These are phyloP conservation scores for Lipomyces mesembrius DNA, from an alignment of 805 yeast genomes.

Conservation along the genomic window DNA sequence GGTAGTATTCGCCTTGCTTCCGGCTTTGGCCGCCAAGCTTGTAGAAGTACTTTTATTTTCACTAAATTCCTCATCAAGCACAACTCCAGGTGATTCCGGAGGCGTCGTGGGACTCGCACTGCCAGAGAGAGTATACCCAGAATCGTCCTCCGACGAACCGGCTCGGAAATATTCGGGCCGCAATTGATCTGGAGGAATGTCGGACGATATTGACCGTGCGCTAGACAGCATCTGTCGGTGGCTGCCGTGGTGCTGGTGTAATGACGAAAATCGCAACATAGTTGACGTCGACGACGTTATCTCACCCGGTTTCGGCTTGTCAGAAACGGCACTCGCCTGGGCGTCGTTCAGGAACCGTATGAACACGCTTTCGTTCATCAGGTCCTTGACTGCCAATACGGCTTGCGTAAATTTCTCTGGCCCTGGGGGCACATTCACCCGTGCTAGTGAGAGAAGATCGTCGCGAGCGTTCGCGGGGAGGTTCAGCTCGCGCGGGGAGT, in stretches of 20 bases:
- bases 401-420: constrained; percentile 38
- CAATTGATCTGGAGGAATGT: not conserved
- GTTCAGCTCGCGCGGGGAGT: constrained; percentile 43
- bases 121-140: constrained; percentile 2
- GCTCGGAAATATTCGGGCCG: constrained; percentile 3
- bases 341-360: constrained; percentile 40
- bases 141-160: constrained; percentile 15
- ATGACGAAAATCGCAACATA: constrained; percentile 11
- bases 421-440: constrained; percentile 30
- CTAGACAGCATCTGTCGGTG: not conserved
- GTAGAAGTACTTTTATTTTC: not conserved
- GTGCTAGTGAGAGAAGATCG: constrained; percentile 27
- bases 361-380: constrained; percentile 43
- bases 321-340: constrained; percentile 6
- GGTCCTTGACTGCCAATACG: constrained; percentile 38
- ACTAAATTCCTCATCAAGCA: not conserved
- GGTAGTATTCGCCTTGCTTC: not conserved
- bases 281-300: not conserved
- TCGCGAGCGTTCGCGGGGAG: constrained; percentile 42
- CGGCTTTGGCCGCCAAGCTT: not conserved
- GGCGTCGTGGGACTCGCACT: constrained; percentile 9
- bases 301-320: not conserved
- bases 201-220: not conserved
- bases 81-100: constrained; percentile 15
- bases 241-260: constrained; percentile 5